These are phyloP conservation scores for Solanum ossicruentum DNA, from an alignment of 257 asterid species.

Conservation along the genomic window DNA sequence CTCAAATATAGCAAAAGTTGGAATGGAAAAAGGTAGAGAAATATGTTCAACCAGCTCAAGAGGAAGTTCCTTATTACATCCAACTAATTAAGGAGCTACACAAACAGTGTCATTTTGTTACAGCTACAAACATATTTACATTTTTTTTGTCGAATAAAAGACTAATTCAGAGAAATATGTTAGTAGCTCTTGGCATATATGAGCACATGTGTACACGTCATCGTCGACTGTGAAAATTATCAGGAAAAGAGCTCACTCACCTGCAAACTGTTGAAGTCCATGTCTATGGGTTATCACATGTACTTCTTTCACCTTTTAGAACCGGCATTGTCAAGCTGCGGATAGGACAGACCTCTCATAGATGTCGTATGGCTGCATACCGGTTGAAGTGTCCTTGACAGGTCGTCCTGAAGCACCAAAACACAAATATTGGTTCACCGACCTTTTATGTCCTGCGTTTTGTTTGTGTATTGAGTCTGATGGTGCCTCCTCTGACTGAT, in stretches of 20 bases:
- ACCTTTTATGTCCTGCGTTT: constrained; percentile 22
- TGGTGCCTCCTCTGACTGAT: background rate
- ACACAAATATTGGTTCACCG: constrained; percentile 55
- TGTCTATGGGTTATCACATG: background rate
- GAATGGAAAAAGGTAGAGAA: background rate
- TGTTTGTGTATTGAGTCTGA: constrained; percentile 15
- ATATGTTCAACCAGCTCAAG: background rate
- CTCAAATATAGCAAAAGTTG: background rate
- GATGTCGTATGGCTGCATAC: constrained; percentile 32
- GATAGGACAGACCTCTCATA: constrained; percentile 41
- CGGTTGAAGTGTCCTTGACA: constrained; percentile 6
- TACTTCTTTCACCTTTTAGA: background rate
- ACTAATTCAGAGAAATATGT: background rate
- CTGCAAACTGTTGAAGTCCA: background rate
- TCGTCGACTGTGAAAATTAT: background rate
- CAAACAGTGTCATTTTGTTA: background rate
- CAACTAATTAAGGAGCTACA: background rate
- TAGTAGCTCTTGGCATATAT: background rate
- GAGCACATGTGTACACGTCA: background rate
- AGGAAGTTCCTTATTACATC: background rate
- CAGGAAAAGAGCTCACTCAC: background rate
- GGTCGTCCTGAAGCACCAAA: constrained; percentile 39
- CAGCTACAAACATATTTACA: background rate
- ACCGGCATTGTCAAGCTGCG: constrained; percentile 15
- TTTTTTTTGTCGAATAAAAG: background rate